Evolutionary conservation across 768 basidiomycete genomes (phyloP), one percentile per base, ranked within the genome.

Genomic region (Boletus bicolor): DNA sequence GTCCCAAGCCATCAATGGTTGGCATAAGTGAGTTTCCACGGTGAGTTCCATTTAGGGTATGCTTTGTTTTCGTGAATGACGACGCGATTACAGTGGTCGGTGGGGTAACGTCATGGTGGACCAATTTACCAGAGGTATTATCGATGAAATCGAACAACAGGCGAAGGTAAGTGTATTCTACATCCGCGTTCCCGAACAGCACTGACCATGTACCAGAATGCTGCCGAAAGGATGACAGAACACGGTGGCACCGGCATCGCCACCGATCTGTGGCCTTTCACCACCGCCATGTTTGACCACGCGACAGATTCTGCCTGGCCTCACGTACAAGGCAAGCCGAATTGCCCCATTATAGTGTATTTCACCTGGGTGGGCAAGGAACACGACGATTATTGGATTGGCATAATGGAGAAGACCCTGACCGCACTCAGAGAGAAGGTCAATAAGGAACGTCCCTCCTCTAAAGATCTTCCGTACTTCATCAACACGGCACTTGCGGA

Each of bases 81-180:
- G 5, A 36, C 42, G 10, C 9, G 17, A 36, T 7, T 32, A 10
- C n/a, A 61, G 59, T 21, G 60, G 60, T 28, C 60, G 60, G 11
- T 64, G 62, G 58, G 62, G 62, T 1, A 64, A 55, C 3, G 59
- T 64, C 2, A 45, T 60, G 52, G 58, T 56, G 32, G 53, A 60
- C 28, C 35, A 62, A n/a, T 64, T 50, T 38, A 64, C 54, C 30
- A 30, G 26, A 42, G 35, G 9, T 15, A 52, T 63, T n/a, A 38
- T 63, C 30, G 34, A 63, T 36, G 47, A 46, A 8, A 36, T 61
- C 30, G 11, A 32, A 15, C 10, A 28, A 17, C 41, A 55, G 44
- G 32, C 58, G 12, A n/a, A 4, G 17, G 60, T 47, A 38, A 49
- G 54, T 42, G 11, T n/a, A 35, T 12, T 42, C 7, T 2, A 7